Evolutionary conservation across 2,329 filamentous ascomycete species (phyloP), one percentile per base, ranked within the genome.

Genomic region (Neopestalotiopsis clavispora): DNA sequence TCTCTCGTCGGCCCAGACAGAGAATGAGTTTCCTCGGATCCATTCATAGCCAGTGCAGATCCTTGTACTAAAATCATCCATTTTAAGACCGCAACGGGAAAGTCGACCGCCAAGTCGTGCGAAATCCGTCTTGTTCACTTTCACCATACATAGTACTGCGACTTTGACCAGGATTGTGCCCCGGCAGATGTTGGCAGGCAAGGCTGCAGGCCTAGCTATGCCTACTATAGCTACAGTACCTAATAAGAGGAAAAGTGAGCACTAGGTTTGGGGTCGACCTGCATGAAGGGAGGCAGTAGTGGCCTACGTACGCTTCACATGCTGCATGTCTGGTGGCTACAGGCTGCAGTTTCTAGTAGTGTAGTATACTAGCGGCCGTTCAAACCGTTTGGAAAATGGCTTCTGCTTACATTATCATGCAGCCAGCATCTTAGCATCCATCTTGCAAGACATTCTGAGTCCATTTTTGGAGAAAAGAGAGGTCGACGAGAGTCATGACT

Each of bases 31-130:
- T 30, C 32, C 17, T 30, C 34, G 34, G 34, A 10, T 23, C 34
- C 32, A 17, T 14, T 38, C 67, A 28, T 28, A 28, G 23, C 23
- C 23, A 28, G 23, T 69, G 72, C 69, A 69, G 71, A 74, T 67
- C 72, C 72, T 68, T 73, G 73, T 57, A 34, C 66, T 69, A 75
- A 68, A 70, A 52, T 67, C 67, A 69, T 63, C 65, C 65, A 52
- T 61, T 71, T 74, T 74, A 74, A 74, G 65, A 58, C 80, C 78
- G 76, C 64, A 78, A 79, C 60, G 73, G 72, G 72, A 71, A 77
- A 38, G 78, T 71, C 61, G 66, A 32, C 63, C 63, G 63, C 40
- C 52, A 56, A 23, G 42, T 57, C 20, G 30, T 52, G 45, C 45
- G n/a, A 52, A 52, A 20, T 52, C 45, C 45, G 45, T 28, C 23